phyloP scores from a whole-genome alignment of 805 yeast species.

The Blastobotrys robertii region DNA sequence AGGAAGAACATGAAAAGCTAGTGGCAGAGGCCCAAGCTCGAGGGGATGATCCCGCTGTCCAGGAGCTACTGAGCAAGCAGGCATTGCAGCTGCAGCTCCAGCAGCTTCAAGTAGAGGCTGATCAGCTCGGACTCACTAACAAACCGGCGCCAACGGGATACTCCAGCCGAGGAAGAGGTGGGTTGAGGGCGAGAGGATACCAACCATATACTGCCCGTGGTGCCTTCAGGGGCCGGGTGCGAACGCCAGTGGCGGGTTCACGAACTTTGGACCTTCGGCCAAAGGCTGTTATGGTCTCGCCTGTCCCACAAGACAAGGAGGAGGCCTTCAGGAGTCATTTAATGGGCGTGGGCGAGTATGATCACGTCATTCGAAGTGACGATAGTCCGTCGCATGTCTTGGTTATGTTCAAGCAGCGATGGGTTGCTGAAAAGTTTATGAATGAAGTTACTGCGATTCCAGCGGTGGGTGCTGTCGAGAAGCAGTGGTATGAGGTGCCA shows the following conservation, averaged over 20 bases:
- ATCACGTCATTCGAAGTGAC: constrained; percentile 13
- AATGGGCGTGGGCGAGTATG: constrained; percentile 20
- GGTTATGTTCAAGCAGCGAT: constrained; percentile 28
- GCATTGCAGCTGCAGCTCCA: constrained; percentile 26
- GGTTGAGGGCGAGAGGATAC: constrained; percentile 15
- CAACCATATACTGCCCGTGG: constrained; percentile 16
- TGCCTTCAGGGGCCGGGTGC: constrained; percentile 20
- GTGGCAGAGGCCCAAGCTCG: constrained; percentile 15
- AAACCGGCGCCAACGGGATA: constrained; percentile 5
- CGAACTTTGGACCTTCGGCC: constrained; percentile 31
- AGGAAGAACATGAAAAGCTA: constrained; percentile 19
- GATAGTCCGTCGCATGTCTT: constrained; percentile 10
- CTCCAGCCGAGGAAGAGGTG: constrained; percentile 18
- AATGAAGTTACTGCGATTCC: constrained; percentile 18
- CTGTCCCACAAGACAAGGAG: constrained; percentile 23
- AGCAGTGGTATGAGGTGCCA: constrained; percentile 17
- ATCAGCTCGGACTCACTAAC: constrained; percentile 20
- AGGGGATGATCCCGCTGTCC: constrained; percentile 12
- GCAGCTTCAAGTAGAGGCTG: constrained; percentile 28
- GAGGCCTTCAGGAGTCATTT: constrained; percentile 27
- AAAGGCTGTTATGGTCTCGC: constrained; percentile 25
- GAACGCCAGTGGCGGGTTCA: constrained; percentile 17
- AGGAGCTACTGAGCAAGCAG: constrained; percentile 16
- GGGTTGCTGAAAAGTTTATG: constrained; percentile 30
- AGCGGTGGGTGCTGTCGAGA: constrained; percentile 24